These are phyloP conservation scores for Trichoderma virens DNA, from an alignment of 495 filamentous ascomycete genomes.

Conservation along the genomic window DNA sequence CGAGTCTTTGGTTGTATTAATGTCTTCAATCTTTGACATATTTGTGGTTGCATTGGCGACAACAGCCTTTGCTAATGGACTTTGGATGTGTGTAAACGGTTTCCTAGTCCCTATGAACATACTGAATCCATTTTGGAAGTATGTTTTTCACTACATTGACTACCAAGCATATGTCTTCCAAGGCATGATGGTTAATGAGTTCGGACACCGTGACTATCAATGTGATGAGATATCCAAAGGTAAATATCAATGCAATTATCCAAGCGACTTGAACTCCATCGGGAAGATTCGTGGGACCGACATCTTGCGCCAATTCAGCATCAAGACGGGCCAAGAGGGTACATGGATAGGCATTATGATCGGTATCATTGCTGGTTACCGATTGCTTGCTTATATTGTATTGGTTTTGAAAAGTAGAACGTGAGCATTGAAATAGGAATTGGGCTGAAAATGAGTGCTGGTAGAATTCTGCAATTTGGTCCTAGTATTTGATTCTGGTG, in stretches of 20 bases:
- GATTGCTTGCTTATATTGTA: slow-evolving; percentile 46
- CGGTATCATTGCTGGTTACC: slow-evolving; percentile 63
- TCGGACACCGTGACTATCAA: slow-evolving; percentile 50
- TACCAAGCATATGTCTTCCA: slow-evolving; percentile 82
- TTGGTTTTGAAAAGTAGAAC: slow-evolving; percentile 10
- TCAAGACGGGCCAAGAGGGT: slow-evolving; percentile 51
- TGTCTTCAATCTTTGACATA: slow-evolving; percentile 62
- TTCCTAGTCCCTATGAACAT: slow-evolving; percentile 66
- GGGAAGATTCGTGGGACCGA: slow-evolving; percentile 61
- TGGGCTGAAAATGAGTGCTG: too few species aligned
- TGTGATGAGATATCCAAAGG: slow-evolving; percentile 35
- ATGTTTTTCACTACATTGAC: slow-evolving; percentile 78
- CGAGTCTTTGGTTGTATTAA: slow-evolving; percentile 70
- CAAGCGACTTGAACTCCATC: slow-evolving; percentile 49
- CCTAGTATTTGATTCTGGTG: too few species aligned
- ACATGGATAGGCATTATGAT: slow-evolving; percentile 71
- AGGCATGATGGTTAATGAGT: slow-evolving; percentile 89
- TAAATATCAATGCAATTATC: slow-evolving; percentile 61
- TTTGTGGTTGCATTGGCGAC: slow-evolving; percentile 72
- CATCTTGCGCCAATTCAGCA: slow-evolving; percentile 62
- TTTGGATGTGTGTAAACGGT: slow-evolving; percentile 79
- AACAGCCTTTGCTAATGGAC: slow-evolving; percentile 72
- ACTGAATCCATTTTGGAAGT: slow-evolving; percentile 76
- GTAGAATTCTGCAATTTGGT: too few species aligned
- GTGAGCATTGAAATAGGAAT: too few species aligned